Evolutionary conservation across 2,329 filamentous ascomycete genomes (phyloP), one percentile per base, ranked within the genome.

Genomic region (Tolypocladium tropicale): DNA sequence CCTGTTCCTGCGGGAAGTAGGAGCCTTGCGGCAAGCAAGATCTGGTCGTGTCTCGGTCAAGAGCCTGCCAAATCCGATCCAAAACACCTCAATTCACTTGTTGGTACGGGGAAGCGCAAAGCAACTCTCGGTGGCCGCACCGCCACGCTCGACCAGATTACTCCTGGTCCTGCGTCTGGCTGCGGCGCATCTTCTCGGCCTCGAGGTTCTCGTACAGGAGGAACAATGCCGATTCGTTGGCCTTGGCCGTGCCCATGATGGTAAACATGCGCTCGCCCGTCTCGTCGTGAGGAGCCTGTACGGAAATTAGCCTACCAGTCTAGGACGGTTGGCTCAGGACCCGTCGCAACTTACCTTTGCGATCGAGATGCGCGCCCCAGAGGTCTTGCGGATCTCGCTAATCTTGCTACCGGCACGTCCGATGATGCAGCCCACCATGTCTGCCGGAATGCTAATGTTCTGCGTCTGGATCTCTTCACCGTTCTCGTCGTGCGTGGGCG

Each of bases 381-480:
- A 99, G 60, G 87, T 92, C 79, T 96, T 95, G 73, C 94, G 89
- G 66, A 99, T 99, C 76, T 99, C 94, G 72, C 90, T 96, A 70
- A 99, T 99, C 83, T 99, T 99, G 78, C 83, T 92, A 62, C 94
- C 94, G 55, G 82, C 90, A 62, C 92, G 88, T 63, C 94, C 94
- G 70, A 99, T 99, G 76, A 99, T 99, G 76, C 94, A 99, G 64
- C 94, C 94, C 72, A 99, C 94, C 94, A 99, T 99, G 77, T 99
- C 94, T 52, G 94, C 92, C 30, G 94, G 94, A 67, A 99, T 99
- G 79, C 91, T 96, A 75, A 99, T 99, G 77, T 99, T 99, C 70
- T 99, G 94, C 1, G 94, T 99, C 74, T 96, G 93, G 59, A 97
- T 89, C 73, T 96, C 93, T 71, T 97, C 94, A 60, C 94, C 94